Base-by-base conservation (phyloP, 2,329 filamentous ascomycete species). In the Monilinia vaccinii-corymbosi region DNA sequence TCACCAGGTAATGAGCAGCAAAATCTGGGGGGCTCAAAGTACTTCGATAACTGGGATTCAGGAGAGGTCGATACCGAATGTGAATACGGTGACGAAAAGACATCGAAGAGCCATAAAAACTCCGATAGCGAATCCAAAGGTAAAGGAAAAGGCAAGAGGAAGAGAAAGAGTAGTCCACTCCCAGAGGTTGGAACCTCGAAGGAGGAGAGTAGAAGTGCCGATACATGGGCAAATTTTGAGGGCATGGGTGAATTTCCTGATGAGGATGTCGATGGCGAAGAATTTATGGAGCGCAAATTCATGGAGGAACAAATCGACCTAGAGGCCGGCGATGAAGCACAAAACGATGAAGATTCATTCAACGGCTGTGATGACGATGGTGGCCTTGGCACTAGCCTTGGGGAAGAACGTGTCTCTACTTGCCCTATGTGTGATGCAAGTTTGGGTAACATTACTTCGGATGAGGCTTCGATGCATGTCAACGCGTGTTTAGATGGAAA, bases 401-500 rank as follows among this genome's bases (percentile, higher is more conserved):
- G 68, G 3, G 66, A 67, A 25, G 49, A 42, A 48, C 65, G 64
- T 42, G 61, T 65, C 58, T 62, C 63, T 38, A 69, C 73, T 28
- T 97, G 92, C 71, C 93, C 93, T 1, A 85, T 97, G 32, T 97
- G 94, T 72, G 82, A 81, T 66, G 77, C 78, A 1, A 83, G 75
- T 64, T 76, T 97, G 38, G 74, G 72, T 18, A 85, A 84, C 0
- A 72, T 86, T 14, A 82, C 77, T 59, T 71, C 75, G 62, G 83
- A 91, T 70, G 83, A 93, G 67, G 87, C 86, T 11, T 88, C 87
- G 8, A 75, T 87, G 2, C 94, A 99, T 72, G 94, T 99, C 65
- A 99, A 99, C 71, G 84, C 86, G 11, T 99, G 94, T 73, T 78
- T 99, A 2, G 94, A 99, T 71, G 91, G 91, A 1, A 88, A 87